Percentiles rank a stretch among this genome's conserved stretches.
These are phyloP conservation scores for Sphenostylis stenocarpa DNA, from an alignment of 306 rosid genomes.

Conservation along the genomic window DNA sequence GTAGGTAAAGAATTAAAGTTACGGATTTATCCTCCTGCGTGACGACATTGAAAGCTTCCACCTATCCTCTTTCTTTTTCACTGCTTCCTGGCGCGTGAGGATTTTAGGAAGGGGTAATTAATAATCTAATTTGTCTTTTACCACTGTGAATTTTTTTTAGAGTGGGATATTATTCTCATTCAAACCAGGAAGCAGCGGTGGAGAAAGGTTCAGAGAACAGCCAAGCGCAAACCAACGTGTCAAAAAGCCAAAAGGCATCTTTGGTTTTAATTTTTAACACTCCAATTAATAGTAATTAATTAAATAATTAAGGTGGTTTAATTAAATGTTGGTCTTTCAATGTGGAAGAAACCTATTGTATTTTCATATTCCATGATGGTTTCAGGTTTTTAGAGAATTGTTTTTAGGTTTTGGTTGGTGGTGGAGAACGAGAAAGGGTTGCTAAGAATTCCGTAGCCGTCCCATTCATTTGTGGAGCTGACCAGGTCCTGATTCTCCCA, in stretches of 20 bases:
- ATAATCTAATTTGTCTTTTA: neutral
- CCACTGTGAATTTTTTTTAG: neutral
- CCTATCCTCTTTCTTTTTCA: neutral
- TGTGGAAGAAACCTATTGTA: neutral
- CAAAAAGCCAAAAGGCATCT: conserved; percentile 19
- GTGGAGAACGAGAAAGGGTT: conserved; percentile 18
- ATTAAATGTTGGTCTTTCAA: neutral
- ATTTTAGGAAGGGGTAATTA: neutral
- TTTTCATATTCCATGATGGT: neutral
- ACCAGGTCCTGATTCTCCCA: conserved; percentile 31
- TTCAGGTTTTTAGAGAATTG: neutral
- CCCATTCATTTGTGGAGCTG: conserved; percentile 18
- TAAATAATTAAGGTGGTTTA: neutral
- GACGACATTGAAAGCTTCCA: conserved; percentile 15
- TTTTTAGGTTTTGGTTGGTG: neutral
- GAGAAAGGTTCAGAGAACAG: conserved; percentile 11
- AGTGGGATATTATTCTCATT: neutral
- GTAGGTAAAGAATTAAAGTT: conserved; percentile 28
- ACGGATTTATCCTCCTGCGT: neutral
- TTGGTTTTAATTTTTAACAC: neutral
- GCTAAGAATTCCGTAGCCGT: conserved; percentile 26
- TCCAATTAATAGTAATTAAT: too few species aligned
- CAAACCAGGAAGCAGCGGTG: neutral
- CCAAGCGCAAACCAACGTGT: conserved; percentile 16
- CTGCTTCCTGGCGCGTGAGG: conserved; percentile 22